Conservation (phyloP, 495 filamentous ascomycete genomes). For the Aspergillus olivimuriae region DNA sequence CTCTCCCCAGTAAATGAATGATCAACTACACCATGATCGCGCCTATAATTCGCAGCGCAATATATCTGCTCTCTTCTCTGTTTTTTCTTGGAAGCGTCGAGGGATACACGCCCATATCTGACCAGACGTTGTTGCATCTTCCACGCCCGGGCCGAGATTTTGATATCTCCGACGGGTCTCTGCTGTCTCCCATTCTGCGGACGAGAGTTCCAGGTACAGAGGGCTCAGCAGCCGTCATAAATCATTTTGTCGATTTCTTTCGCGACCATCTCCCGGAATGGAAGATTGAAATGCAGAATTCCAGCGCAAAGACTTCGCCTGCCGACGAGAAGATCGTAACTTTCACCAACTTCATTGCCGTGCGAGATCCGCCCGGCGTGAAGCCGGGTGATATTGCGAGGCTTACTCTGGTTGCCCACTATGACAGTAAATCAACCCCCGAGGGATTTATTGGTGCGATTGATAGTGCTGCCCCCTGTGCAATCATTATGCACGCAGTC, state of each 20-base stretch:
- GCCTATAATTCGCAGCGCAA: too few species aligned
- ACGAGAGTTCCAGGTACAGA: neutral
- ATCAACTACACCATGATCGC: too few species aligned
- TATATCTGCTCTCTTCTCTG: neutral
- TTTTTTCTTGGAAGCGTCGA: neutral
- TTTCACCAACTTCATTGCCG: neutral
- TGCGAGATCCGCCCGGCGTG: neutral
- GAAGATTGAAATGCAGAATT: neutral
- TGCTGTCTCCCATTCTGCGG: neutral
- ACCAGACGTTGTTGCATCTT: neutral
- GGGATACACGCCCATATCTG: neutral
- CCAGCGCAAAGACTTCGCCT: neutral
- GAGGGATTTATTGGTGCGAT: slow-evolving; percentile 1
- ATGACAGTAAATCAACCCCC: neutral
- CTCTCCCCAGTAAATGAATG: too few species aligned
- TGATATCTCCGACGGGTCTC: neutral
- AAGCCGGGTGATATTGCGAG: neutral
- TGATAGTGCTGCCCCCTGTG: slow-evolving; percentile 1
- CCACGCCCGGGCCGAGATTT: neutral
- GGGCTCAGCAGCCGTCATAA: neutral
- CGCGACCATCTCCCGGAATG: neutral
- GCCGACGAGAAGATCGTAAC: neutral
- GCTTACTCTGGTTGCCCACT: neutral
- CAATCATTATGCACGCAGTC: slow-evolving; percentile 1
- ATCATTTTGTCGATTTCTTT: neutral